Base-by-base conservation (phyloP, 1,284 basidiomycete genomes). In the Ceratobasidium sp. region DNA sequence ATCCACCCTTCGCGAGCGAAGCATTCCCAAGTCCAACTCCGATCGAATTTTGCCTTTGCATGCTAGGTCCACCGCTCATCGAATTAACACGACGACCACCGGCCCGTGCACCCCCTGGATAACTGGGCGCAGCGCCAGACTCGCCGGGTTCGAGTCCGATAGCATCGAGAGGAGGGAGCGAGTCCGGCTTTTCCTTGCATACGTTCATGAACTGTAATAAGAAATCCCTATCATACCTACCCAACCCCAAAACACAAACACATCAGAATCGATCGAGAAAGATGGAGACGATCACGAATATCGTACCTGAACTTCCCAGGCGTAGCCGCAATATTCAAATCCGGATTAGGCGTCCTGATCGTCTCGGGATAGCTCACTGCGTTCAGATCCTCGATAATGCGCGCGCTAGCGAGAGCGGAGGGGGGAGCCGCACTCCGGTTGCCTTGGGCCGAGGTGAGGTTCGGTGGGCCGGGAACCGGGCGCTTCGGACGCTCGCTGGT, bases 301-400 rank as follows among this genome's bases (percentile, higher is more conserved):
- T 50, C 80, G 76, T 82, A 93, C 93, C 91, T 91, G 88, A 96
- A 98, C 84, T 96, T 97, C 79, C 96, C 22, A 80, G 93, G 91
- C 75, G 83, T 80, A n/a, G 92, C 92, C 76, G 92, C 89, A 75
- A 89, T 86, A 83, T 98, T 99, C 79, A 99, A 91, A 79, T 95
- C 94, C 7, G 92, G 84, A 78, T 88, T 89, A 2, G 97, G 97
- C 77, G 96, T 94, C 82, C 88, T 88, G 81, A 97, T 89, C 60
- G 93, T 90, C 74, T 90, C 89, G 2, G 97, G 97, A 81, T 99
- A 99, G 27, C 87, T 84, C 59, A 99, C 88, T 73, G 88, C 85
- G 53, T 86, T 87, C 64, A 99, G 87, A 82, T 97, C 92, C 75
- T 95, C 91, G 78, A 99, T 98, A 75, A 89, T 87, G 54, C 90